These are phyloP conservation scores for Elongisporangium anandrum DNA, from an alignment of 352 stramenopile genomes.

Conservation along the genomic window DNA sequence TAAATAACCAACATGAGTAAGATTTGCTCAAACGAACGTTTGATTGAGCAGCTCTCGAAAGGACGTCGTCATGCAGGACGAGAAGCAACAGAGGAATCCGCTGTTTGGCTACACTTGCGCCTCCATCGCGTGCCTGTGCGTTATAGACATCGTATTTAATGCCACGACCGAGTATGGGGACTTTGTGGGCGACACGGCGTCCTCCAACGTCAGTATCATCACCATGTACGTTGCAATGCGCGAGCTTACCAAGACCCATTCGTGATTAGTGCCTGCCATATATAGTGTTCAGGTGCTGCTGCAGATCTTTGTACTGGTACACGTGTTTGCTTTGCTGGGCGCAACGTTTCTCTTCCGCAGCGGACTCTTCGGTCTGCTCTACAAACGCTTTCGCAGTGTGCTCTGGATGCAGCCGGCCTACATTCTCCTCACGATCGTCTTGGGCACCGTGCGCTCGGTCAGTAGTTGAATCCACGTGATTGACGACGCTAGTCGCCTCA, in stretches of 20 bases:
- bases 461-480: too few relatives aligned
- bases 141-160: conserved; percentile 59
- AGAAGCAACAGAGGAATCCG: conserved; percentile 10
- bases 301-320: conserved; percentile 53
- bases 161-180: conserved; percentile 58
- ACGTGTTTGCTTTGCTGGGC: conserved; percentile 51
- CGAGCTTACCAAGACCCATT: not conserved
- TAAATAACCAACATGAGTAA: conserved; percentile 12
- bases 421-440: conserved; percentile 39
- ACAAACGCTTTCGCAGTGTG: conserved; percentile 41
- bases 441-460: conserved; percentile 37
- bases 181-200: conserved; percentile 23
- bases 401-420: conserved; percentile 46
- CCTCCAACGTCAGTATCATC: conserved; percentile 33
- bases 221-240: conserved; percentile 31
- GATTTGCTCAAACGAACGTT: not conserved
- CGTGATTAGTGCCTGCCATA: not conserved
- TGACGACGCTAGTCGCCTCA: too few relatives aligned
- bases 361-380: conserved; percentile 56
- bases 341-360: conserved; percentile 72
- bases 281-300: conserved; percentile 57
- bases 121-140: conserved; percentile 33
- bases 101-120: conserved; percentile 39
- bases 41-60: not conserved
- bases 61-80: not conserved